Evolutionary conservation across 2,329 filamentous ascomycete genomes (phyloP).

Genomic region (Scytalidium lignicola): DNA sequence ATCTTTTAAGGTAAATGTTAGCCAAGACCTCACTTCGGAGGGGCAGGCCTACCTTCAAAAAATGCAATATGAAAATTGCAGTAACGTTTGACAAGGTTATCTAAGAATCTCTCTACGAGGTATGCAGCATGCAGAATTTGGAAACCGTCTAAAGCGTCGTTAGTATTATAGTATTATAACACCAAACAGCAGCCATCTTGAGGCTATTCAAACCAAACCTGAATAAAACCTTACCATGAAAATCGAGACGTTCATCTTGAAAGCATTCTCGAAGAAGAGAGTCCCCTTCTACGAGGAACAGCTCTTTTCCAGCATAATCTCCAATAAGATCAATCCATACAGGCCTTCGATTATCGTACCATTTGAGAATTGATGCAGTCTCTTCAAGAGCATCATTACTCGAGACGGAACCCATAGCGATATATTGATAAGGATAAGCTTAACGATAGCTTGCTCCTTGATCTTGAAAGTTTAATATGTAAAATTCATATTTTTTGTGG

Average conservation of each 20-base stretch:
- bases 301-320: conserved; percentile 69
- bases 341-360: conserved; percentile 38
- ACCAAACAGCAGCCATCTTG: too few species aligned
- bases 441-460: too few species aligned
- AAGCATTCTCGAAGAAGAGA: conserved; percentile 63
- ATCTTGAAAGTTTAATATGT: too few species aligned
- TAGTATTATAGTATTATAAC: too few species aligned
- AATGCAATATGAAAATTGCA: conserved; percentile 70
- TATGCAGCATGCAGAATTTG: conserved; percentile 69
- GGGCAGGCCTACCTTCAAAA: conserved; percentile 37
- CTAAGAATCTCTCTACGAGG: conserved; percentile 61
- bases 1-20: conserved; percentile 18
- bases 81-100: conserved; percentile 53
- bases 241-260: conserved; percentile 57
- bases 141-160: conserved; percentile 45
- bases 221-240: conserved; percentile 37
- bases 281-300: conserved; percentile 70
- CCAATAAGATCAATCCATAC: conserved; percentile 61
- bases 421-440: too few species aligned
- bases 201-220: too few species aligned
- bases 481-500: too few species aligned
- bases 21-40: too few species aligned
- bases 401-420: too few species aligned
- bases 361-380: conserved; percentile 18
- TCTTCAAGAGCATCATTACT: too few species aligned